Base-by-base conservation (phyloP, 2,329 filamentous ascomycete species). In the Ploettnerulaceae sp. region DNA sequence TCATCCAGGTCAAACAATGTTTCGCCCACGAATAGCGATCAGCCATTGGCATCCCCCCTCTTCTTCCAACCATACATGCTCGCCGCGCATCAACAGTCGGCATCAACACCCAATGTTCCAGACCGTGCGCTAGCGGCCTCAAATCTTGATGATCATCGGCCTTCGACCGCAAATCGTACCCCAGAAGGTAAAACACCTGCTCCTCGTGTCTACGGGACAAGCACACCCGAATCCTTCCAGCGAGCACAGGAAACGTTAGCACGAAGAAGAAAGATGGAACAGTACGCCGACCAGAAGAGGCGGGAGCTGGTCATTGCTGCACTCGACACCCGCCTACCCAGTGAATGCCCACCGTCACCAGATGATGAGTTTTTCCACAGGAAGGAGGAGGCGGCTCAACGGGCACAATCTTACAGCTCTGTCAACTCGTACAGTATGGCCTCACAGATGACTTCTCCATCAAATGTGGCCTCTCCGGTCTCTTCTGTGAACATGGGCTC, bases 401-500 rank as follows among this genome's bases (percentile, higher is more conserved):
- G 60, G 14, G 57, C 54, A 18, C 51, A 55, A 20, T 64, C 60
- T n/a, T 61, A 54, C 20, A 61, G 57, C 35, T 61, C 61, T 2
- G 52, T 62, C 34, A 61, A 61, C 38, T 63, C 61, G 1, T 54
- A 43, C 12, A 53, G 53, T 4, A 76, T 74, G 50, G 74, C 76
- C 4, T 64, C 73, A 4, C 57, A 47, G 34, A 40, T 52, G 11
- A 60, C 58, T 18, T 60, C 57, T 17, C 56, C 57, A 25, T 61
- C 58, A 8, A 45, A 57, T 29, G 36, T 53, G 4, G 47, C 51
- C 2, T 61, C 58, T 48, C 64, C 42, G n/a, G 61, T 67, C 1
- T 68, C 71, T 3, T 72, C 74, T 5, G 67, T 71, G 7, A 73
- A 75, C 56, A 57, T 74, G 12, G 69, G 68, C 2, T 82, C 59